Percentiles rank a stretch among this genome's conserved stretches.
These are phyloP conservation scores for Fraxinus paxiana DNA, from an alignment of 305 asterid genomes.

Conservation along the genomic window DNA sequence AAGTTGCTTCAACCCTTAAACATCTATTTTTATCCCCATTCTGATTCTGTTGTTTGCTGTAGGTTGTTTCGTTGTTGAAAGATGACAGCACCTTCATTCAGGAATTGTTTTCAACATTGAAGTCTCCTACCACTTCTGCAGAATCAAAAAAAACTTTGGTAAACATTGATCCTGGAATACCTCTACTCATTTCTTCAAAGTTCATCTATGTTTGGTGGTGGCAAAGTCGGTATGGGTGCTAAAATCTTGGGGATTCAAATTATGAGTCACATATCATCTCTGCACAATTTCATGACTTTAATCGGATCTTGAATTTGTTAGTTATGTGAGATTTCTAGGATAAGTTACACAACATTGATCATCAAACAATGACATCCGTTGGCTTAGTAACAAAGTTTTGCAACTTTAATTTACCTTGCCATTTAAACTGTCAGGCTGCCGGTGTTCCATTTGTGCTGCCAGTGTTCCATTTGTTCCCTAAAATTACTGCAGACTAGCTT, in stretches of 20 bases:
- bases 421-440: neutral
- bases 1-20: constrained; percentile 15
- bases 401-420: neutral
- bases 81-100: constrained; percentile 78
- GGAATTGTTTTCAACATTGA: constrained; percentile 81
- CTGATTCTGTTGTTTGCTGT: constrained; percentile 29
- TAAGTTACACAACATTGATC: neutral
- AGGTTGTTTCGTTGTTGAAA: constrained; percentile 85
- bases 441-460: neutral
- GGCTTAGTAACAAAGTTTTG: neutral
- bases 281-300: neutral
- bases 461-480: neutral
- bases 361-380: neutral
- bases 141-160: constrained; percentile 86
- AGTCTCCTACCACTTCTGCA: constrained; percentile 49
- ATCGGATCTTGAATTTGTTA: neutral
- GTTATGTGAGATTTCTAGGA: neutral
- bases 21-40: constrained; percentile 12
- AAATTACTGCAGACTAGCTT: neutral
- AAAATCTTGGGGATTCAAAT: neutral
- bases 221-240: neutral
- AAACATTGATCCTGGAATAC: constrained; percentile 8
- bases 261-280: neutral
- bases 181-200: neutral
- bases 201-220: neutral